A percentile compares a stretch with the other conserved stretches of the same genome.
Conservation (phyloP, 2,329 filamentous ascomycete genomes). For the Ascocoryne sarcoides region DNA sequence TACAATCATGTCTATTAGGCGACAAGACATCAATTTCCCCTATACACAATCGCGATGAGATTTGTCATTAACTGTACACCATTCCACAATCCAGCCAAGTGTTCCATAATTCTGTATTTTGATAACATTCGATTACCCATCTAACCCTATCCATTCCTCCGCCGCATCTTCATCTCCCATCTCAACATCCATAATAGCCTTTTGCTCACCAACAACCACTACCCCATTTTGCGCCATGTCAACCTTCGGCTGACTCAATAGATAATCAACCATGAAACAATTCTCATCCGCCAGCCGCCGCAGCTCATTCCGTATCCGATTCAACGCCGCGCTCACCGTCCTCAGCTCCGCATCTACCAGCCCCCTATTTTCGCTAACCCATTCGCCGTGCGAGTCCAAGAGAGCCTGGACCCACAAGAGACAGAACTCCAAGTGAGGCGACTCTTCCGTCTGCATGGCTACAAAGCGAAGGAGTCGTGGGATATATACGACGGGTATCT, state of each 20-base stretch:
- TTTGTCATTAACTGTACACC: no score
- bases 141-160: conserved; percentile 46
- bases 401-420: conserved; percentile 82
- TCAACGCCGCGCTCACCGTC: conserved; percentile 70
- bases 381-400: conserved; percentile 74
- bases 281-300: conserved; percentile 80
- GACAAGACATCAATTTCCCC: no score
- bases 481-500: conserved; percentile 79
- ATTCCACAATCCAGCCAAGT: no score
- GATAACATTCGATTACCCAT: no score
- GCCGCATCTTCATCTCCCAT: conserved; percentile 36
- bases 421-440: conserved; percentile 90
- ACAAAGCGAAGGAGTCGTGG: conserved; percentile 79
- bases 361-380: conserved; percentile 71
- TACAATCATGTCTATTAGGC: no score
- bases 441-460: conserved; percentile 78
- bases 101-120: no score
- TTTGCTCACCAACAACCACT: conserved; percentile 22
- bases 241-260: conserved; percentile 46
- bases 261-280: conserved; percentile 78
- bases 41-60: no score
- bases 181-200: conserved; percentile 28
- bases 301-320: conserved; percentile 73
- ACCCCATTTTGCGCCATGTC: conserved; percentile 18
- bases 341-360: conserved; percentile 79